Conservation (phyloP, 805 yeast genomes). For the Saccharomycopsis olivae region DNA sequence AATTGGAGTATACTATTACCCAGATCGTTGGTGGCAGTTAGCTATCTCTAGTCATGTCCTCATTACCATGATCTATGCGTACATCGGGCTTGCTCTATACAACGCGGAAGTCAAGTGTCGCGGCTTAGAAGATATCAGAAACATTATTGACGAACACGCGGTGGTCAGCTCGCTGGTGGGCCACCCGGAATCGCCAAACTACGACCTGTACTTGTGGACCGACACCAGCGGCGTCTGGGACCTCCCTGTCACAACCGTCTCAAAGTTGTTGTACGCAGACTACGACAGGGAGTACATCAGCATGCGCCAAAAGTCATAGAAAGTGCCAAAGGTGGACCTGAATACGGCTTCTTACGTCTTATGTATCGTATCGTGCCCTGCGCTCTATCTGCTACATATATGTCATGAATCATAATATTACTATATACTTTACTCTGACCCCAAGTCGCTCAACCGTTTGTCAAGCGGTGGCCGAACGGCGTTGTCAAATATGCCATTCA, state of each 20-base stretch:
- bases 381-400: too few relatives aligned
- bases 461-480: too few relatives aligned
- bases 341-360: too few relatives aligned
- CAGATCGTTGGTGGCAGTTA: slow-evolving; percentile 87
- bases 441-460: too few relatives aligned
- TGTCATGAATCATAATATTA: too few relatives aligned
- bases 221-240: slow-evolving; percentile 85
- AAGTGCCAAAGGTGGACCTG: too few relatives aligned
- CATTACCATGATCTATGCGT: slow-evolving; percentile 61
- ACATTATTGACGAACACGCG: slow-evolving; percentile 60
- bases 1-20: slow-evolving; percentile 59
- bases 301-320: too few relatives aligned
- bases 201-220: slow-evolving; percentile 37
- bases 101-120: slow-evolving; percentile 68
- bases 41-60: slow-evolving; percentile 65
- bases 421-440: too few relatives aligned
- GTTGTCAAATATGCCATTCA: too few relatives aligned
- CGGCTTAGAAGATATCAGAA: slow-evolving; percentile 45
- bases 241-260: slow-evolving; percentile 61
- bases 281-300: slow-evolving; percentile 6
- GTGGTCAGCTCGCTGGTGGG: too few relatives aligned
- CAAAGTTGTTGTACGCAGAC: slow-evolving; percentile 43
- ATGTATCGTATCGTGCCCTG: too few relatives aligned
- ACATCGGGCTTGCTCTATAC: slow-evolving; percentile 59
- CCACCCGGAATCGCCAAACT: too few relatives aligned